Base-by-base conservation (phyloP, 306 rosid genomes). In the Purshia tridentata region DNA sequence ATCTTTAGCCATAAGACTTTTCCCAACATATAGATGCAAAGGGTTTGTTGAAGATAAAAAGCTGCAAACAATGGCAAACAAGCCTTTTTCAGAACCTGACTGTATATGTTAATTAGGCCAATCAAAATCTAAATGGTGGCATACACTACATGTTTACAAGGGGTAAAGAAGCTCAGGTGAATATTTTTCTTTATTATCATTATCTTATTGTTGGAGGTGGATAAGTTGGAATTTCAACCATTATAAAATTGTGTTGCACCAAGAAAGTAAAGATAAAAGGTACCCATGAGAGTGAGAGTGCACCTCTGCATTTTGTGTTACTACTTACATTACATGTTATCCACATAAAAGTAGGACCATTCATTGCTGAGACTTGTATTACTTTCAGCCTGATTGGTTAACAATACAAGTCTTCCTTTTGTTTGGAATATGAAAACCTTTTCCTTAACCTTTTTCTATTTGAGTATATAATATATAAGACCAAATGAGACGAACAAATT, bases 251-350 rank as follows among this genome's bases (percentile, higher is more conserved):
- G 65, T 60, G 65, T 15, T 14, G 23, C 40, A 22, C 42, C 10
- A 59, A 72, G 4, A 72, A 56, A 56, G 54, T 60, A 72, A 29
- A 29, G 14, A 35, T 20, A 45, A 57, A 59, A 41, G 74, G 56
- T n/a, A 20, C 35, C 35, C 35, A 29, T 29, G 35, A 29, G 35
- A 29, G 35, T 29, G 35, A 29, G 35, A 29, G n/a, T 50, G 68
- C 68, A 45, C 35, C 55, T 13, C 14, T 81, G 73, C 77, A 41
- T 67, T 76, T 45, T 67, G 75, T 82, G 72, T 60, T 74, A 70
- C 64, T 23, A 1, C 6, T 29, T 29, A 29, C 35, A 29, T 29
- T 29, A 2, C 35, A 29, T 29, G 35, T 29, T 29, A 55, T 22
- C 39, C 16, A 4, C 63, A 23, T 5, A 29, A 29, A 3, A 29